Evolutionary conservation across 768 basidiomycete species (phyloP), one percentile per base, ranked within the genome.

Genomic region (Russula sp.): DNA sequence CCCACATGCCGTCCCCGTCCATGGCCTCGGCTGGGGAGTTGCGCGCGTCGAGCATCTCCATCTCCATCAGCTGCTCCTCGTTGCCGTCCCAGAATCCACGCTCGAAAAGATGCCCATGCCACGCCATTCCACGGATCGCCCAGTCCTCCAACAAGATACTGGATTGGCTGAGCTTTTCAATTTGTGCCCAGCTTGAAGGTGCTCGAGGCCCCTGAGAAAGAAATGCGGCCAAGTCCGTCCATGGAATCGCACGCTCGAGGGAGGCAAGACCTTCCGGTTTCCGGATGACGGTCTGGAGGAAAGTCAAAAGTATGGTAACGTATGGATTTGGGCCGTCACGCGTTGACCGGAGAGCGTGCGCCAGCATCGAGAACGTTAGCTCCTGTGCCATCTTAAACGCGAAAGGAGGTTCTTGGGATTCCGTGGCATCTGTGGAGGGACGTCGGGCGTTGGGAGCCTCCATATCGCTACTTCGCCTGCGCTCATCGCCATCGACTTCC

Each of bases 121-220:
- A 99, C 69, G 94, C 94, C 87, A 95, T 92, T 1, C 97, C 97
- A 36, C 97, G 83, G 69, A 98, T 73, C 70, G 90, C 91, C 94
- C 95, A 98, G 71, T 98, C 97, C 75, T 99, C 97, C 0, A 90
- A 82, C 2, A 98, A 77, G 0, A 87, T 56, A 40, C 26, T 46
- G 20, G 5, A 34, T 30, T 51, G 57, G 11, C 56, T 26, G 18
- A 69, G 59, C 52, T 59, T 64, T 0, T 66, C 66, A 34, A 20
- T 53, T 28, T 62, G 63, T 4, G 24, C 44, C 22, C 48, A n/a
- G 44, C 65, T 68, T 40, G 86, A 78, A 10, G 85, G 75, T 40
- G 79, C 77, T 42, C 80, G 79, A 5, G 89, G 88, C 8, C 88
- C 77, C 7, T 73, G 77, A 24, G 84, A 78, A 70, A 95, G 84